Conservation (phyloP, 75 land plant genomes). For the Larix kaempferi region DNA sequence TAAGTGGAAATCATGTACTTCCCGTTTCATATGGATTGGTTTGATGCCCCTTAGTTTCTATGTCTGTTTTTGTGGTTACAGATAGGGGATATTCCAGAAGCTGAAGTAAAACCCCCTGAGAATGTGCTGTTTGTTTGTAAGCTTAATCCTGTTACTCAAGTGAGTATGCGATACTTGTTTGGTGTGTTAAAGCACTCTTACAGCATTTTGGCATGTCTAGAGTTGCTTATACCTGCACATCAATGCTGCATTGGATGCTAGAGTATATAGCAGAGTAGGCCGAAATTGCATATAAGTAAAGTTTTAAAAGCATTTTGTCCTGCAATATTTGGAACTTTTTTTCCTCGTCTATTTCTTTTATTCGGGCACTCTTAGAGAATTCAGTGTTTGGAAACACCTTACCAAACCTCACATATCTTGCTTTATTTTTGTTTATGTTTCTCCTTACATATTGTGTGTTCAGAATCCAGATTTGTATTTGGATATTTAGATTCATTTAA, state of each 20-base stretch:
- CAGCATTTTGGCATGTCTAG: too few relatives aligned
- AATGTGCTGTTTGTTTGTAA: conserved; percentile 98
- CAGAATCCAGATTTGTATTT: neutral
- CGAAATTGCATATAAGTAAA: too few relatives aligned
- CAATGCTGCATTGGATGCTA: too few relatives aligned
- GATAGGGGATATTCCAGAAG: conserved; percentile 99
- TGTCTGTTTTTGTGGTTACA: conserved; percentile 14
- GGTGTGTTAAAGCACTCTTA: neutral
- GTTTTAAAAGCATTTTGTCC: too few relatives aligned
- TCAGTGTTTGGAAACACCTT: too few relatives aligned
- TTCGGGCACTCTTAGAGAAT: too few relatives aligned
- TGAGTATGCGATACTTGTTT: conserved; percentile 18
- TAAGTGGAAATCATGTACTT: neutral
- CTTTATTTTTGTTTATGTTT: neutral
- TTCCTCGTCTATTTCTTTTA: too few relatives aligned
- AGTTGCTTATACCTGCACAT: too few relatives aligned
- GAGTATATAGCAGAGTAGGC: too few relatives aligned
- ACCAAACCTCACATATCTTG: too few relatives aligned
- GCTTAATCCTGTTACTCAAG: conserved; percentile 94
- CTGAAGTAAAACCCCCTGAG: conserved; percentile 94
- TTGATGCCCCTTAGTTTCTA: neutral
- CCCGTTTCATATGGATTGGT: neutral
- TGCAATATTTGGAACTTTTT: too few relatives aligned
- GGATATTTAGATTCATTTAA: neutral
- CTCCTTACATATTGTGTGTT: neutral